Evolutionary conservation across 1,284 basidiomycete genomes (phyloP).

Genomic region (Rhodotorula sp.): DNA sequence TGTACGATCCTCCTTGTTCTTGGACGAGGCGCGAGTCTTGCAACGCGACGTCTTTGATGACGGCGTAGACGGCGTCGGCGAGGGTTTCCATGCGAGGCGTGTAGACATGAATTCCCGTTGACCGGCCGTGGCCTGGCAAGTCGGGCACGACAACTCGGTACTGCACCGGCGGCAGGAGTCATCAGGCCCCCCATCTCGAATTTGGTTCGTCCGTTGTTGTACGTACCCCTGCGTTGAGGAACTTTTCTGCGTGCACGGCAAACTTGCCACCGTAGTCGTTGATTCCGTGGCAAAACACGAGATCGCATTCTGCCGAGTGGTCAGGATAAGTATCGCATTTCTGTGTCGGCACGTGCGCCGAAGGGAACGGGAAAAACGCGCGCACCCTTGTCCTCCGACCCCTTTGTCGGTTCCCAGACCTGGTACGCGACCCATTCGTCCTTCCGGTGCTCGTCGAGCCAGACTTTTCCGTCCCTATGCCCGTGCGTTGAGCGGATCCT

Average conservation of each 20-base stretch:
- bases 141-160: conserved; percentile 41
- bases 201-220: no score
- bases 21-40: conserved; percentile 18
- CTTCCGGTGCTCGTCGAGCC: background rate
- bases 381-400: conserved; percentile 11
- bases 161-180: background rate
- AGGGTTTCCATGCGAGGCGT: conserved; percentile 24
- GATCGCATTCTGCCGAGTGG: conserved; percentile 14
- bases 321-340: background rate
- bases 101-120: conserved; percentile 42
- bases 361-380: background rate
- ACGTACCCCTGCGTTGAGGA: conserved; percentile 41
- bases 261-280: conserved; percentile 43
- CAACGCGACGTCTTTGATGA: conserved; percentile 35
- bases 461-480: conserved; percentile 30
- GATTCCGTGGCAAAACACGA: conserved; percentile 35
- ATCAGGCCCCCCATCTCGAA: background rate
- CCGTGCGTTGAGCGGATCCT: conserved; percentile 21
- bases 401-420: conserved; percentile 40
- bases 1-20: background rate
- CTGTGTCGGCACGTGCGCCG: no score
- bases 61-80: conserved; percentile 40
- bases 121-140: conserved; percentile 42
- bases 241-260: conserved; percentile 34
- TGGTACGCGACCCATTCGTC: conserved; percentile 35